These are phyloP conservation scores for Azolla pinnata DNA, from an alignment of 75 land plant genomes.

Conservation along the genomic window DNA sequence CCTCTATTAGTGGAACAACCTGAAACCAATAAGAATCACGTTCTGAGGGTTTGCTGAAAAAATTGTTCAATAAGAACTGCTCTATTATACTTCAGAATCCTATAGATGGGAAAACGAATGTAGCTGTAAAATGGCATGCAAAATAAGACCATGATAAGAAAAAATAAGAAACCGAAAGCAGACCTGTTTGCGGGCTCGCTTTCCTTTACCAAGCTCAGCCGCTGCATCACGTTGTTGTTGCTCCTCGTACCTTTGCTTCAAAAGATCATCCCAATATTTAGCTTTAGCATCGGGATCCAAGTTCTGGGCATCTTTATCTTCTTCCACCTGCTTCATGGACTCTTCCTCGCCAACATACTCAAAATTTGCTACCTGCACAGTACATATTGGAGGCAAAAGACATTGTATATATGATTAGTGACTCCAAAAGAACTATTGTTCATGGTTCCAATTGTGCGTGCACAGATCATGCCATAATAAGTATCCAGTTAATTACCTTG, in stretches of 20 bases:
- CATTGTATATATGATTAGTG: too few species aligned
- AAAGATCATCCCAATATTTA: slow-evolving; percentile 76
- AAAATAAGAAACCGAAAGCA: too few species aligned
- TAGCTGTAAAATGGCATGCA: too few species aligned
- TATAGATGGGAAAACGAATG: too few species aligned
- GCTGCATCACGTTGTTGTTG: slow-evolving; percentile 47
- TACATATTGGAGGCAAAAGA: too few species aligned
- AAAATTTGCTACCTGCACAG: slow-evolving; percentile 80
- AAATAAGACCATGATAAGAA: too few species aligned
- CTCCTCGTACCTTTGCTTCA: slow-evolving; percentile 65
- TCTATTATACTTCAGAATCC: too few species aligned
- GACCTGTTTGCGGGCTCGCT: slow-evolving; percentile 89
- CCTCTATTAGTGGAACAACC: slow-evolving; percentile 70
- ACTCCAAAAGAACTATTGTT: too few species aligned
- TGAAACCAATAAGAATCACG: slow-evolving; percentile 9
- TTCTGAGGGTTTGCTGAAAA: too few species aligned
- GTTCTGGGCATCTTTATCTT: slow-evolving; percentile 20
- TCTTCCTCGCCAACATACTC: slow-evolving; percentile 84
- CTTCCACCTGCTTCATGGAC: slow-evolving; percentile 31
- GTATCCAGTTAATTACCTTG: slow-evolving; percentile 42
- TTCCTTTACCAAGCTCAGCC: slow-evolving; percentile 86
- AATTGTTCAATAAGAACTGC: too few species aligned
- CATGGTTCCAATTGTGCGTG: too few species aligned
- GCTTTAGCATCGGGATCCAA: slow-evolving; percentile 41
- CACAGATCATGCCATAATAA: background rate